A percentile compares a stretch with the other conserved stretches of the same genome.
These are phyloP conservation scores for Aspergillus quadricinctus DNA, from an alignment of 2,329 filamentous ascomycete genomes.

Conservation along the genomic window DNA sequence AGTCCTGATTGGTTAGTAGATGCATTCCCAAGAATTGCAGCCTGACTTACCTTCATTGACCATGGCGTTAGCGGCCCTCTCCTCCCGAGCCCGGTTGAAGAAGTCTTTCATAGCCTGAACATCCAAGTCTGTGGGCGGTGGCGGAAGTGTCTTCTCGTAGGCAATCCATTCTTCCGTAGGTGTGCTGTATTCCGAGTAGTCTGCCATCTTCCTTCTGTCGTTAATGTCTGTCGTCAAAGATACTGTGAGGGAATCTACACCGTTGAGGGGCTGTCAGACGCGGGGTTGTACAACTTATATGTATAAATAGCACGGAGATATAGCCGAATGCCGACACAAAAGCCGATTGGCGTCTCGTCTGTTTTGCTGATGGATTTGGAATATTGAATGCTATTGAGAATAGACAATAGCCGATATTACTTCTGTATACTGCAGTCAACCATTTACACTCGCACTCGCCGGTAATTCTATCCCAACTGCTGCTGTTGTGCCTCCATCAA, in stretches of 20 bases:
- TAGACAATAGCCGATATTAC: no score
- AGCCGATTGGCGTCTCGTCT: background rate
- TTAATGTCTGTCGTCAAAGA: background rate
- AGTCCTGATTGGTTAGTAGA: conserved; percentile 10
- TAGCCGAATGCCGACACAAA: background rate
- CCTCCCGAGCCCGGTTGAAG: conserved; percentile 33
- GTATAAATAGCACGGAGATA: background rate
- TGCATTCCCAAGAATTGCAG: background rate
- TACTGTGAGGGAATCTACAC: background rate
- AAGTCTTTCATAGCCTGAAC: conserved; percentile 20
- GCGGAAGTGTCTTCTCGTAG: conserved; percentile 31
- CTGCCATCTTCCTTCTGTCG: conserved; percentile 20
- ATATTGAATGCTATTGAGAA: no score
- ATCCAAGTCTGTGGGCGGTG: conserved; percentile 17
- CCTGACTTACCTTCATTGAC: conserved; percentile 17
- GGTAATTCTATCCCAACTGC: conserved; percentile 40
- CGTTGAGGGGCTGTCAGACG: background rate
- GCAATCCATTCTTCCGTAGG: conserved; percentile 45
- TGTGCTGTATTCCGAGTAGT: conserved; percentile 40
- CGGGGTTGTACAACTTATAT: background rate
- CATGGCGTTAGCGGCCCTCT: conserved; percentile 27
- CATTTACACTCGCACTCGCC: conserved; percentile 34
- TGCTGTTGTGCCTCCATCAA: conserved; percentile 46
- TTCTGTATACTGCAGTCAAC: background rate
- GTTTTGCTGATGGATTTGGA: background rate